Base-by-base conservation (phyloP, 2,329 filamentous ascomycete genomes). In the Pestalotiopsis sp. region DNA sequence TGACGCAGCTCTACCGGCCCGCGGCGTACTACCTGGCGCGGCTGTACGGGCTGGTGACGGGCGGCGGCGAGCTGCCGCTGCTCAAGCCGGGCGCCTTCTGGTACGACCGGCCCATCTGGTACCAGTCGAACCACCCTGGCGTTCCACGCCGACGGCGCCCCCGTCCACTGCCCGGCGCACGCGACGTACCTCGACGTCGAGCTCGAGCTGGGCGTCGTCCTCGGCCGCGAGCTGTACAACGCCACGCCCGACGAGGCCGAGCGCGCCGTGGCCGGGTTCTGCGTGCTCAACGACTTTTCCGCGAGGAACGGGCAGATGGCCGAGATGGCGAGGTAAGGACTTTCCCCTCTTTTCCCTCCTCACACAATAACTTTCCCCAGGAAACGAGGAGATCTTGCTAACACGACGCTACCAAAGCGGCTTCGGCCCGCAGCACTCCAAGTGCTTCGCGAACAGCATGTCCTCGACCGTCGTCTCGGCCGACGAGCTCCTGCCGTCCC, bases 251-350 rank as follows among this genome's bases (percentile, higher is more conserved):
- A 74, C 6, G 75, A 76, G 63, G 74, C 75, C 2, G 67, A 66
- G 20, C 67, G 65, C n/a, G 75, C 74, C 12, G 71, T 76, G 25
- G 75, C 72, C 13, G 75, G 75, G 3, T 76, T 76, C 65, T 75
- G 73, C 45, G 75, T 76, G 17, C 72, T 76, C 61, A 76, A 76
- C 31, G 75, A 76, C 62, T 76, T 76, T 67, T 75, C 73, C 17
- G 73, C 45, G 31, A 71, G 75, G 38, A 73, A 76, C 62, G 67
- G 27, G 23, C 75, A 76, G 68, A 71, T 75, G 71, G 70, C 58
- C 3, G 75, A 76, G 69, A 76, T 76, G 75, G n/a, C 52, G 39
- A 67, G 65, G 65, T 67, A 31, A 61, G 65, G 31, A 9, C 31
- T 25, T 59, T 27, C n/a, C 13, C 13, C 14, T 12, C 52, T 36